Evolutionary conservation across 768 basidiomycete species (phyloP), one percentile per base, ranked within the genome.

Genomic region (Calocera viscosa): DNA sequence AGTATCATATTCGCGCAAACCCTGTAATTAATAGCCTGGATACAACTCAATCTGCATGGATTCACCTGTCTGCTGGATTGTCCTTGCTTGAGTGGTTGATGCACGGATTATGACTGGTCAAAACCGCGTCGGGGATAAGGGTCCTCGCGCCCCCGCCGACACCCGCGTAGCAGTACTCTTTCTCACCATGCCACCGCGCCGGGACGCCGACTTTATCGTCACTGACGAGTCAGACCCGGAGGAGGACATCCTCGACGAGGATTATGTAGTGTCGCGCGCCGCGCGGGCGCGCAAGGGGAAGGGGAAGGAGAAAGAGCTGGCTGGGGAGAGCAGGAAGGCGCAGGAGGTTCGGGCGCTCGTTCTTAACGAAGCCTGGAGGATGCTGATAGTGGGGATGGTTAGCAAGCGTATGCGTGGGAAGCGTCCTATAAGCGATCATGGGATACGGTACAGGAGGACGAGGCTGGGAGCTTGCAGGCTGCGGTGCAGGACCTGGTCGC

Each of bases 391-490:
- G n/a, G n/a, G n/a, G 39, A 40, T 10, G 39, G 26, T 5, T 66
- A 64, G n/a, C 71, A 74, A 49, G 68, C 68, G 2, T 94, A 95
- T 71, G 90, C 93, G 33, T 99, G 95, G 95, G 95, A 98, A 74
- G 95, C 91, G 0, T 88, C 89, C 1, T 97, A 94, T 74, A 86
- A 89, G 35, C 87, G 94, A 40, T 90, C 91, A 60, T 99, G 96
- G 96, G 96, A 98, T 72, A 90, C 89, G 0, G 93, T 98, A 0
- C 91, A 94, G 74, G 95, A 98, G 75, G 96, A 98, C 75, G 95
- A 94, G 73, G 83, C 82, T 0, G 96, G 96, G 0, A 94, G 91
- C 73, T 75, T 99, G 69, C 90, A 94, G 68, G 84, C 86, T 0
- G 89, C 93, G 1, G 94, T 99, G 5, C 87, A 94, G 71, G 91